Evolutionary conservation across 1,284 basidiomycete genomes (phyloP).

Genomic region (Puccinia hordei): DNA sequence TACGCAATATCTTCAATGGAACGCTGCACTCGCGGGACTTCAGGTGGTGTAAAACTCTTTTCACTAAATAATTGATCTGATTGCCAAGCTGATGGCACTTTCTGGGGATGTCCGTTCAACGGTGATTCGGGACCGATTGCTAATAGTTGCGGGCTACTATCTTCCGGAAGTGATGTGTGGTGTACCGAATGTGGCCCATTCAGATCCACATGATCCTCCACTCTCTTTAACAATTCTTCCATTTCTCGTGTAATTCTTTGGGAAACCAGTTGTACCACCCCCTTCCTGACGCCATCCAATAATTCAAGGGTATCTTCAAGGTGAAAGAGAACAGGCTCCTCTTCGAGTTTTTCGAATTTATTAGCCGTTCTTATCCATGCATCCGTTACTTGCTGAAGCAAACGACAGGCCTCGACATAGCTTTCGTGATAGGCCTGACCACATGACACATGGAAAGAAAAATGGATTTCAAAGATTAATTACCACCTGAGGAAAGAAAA

Average conservation of each 20-base stretch:
- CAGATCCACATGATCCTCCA: background rate
- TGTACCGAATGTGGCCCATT: background rate
- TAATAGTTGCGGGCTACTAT: background rate
- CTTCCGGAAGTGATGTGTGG: background rate
- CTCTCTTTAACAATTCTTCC: background rate
- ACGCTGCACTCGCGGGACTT: background rate
- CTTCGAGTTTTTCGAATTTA: background rate
- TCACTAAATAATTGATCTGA: background rate
- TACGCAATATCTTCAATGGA: background rate
- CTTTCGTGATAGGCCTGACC: conserved; percentile 12
- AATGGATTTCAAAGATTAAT: background rate
- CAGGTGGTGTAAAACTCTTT: background rate
- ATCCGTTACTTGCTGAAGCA: conserved; percentile 19
- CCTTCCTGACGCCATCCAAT: background rate
- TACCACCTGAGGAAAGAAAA: background rate
- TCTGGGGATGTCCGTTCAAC: background rate
- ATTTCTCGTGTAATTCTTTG: background rate
- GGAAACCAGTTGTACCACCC: background rate
- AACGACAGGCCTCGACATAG: background rate
- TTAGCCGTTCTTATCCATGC: background rate
- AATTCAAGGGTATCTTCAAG: conserved; percentile 1
- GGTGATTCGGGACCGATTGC: background rate
- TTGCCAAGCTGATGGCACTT: background rate
- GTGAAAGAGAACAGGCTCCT: background rate
- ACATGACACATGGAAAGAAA: background rate